phyloP scores from a whole-genome alignment of 1,284 basidiomycete genomes.

The Farysia itapuensis region DNA sequence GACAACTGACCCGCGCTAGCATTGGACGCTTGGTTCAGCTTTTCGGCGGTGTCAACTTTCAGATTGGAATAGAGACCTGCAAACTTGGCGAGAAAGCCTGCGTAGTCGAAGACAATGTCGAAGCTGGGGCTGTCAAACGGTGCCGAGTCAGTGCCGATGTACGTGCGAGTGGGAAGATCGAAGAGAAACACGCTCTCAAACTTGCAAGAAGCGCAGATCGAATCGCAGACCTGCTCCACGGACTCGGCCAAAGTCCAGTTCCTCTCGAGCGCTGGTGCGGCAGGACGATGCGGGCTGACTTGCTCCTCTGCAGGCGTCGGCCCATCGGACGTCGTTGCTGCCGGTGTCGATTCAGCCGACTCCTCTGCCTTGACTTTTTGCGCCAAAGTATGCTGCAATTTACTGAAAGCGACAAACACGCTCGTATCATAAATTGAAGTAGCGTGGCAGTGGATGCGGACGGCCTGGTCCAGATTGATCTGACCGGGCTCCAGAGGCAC shows the following conservation, averaged over 20 bases:
- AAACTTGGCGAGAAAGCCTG: constrained; percentile 83
- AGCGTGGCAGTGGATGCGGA: constrained; percentile 69
- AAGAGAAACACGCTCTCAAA: constrained; percentile 91
- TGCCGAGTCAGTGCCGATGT: constrained; percentile 87
- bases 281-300: too few species aligned
- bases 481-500: constrained; percentile 24
- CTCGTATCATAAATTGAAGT: constrained; percentile 89
- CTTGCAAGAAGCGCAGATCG: constrained; percentile 69
- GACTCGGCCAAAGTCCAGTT: constrained; percentile 31
- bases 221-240: constrained; percentile 41
- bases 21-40: background rate
- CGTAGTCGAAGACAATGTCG: constrained; percentile 85
- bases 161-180: constrained; percentile 80
- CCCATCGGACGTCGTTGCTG: background rate
- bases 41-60: constrained; percentile 1
- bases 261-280: constrained; percentile 7
- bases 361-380: constrained; percentile 72
- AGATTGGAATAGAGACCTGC: constrained; percentile 72
- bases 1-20: background rate
- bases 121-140: constrained; percentile 87
- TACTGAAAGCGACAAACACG: constrained; percentile 82
- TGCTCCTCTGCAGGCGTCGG: background rate
- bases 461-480: constrained; percentile 49
- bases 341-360: constrained; percentile 67
- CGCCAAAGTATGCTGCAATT: constrained; percentile 65